These are phyloP conservation scores for Termitomyces sp. DNA, from an alignment of 768 basidiomycete genomes.

Conservation along the genomic window DNA sequence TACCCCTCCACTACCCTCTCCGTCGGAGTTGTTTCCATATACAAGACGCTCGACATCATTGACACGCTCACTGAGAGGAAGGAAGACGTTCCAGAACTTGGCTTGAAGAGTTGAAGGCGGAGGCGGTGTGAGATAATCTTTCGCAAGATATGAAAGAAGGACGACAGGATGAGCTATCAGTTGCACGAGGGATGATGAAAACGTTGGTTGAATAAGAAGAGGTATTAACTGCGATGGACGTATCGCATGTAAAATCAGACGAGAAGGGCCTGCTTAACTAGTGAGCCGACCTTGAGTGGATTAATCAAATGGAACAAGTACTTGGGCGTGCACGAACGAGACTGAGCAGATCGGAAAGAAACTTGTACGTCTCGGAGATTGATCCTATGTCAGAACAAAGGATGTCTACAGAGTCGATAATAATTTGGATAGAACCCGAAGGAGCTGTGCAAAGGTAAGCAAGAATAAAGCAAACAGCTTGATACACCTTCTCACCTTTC, in stretches of 20 bases:
- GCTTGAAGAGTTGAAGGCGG: constrained; percentile 54
- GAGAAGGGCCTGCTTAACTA: constrained; percentile 39
- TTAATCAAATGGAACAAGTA: constrained; percentile 19
- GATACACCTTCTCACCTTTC: constrained; percentile 25
- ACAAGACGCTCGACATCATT: constrained; percentile 57
- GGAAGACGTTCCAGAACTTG: constrained; percentile 80
- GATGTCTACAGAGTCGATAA: constrained; percentile 72
- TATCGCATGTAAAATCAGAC: constrained; percentile 54
- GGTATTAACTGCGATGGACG: constrained; percentile 44
- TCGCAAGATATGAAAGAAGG: constrained; percentile 63
- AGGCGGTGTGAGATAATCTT: constrained; percentile 66
- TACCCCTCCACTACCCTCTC: constrained; percentile 40
- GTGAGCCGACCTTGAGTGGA: constrained; percentile 1
- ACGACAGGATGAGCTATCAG: constrained; percentile 65
- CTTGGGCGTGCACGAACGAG: constrained; percentile 43
- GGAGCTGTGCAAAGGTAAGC: constrained; percentile 24
- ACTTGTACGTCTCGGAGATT: constrained; percentile 42
- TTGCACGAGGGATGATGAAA: constrained; percentile 61
- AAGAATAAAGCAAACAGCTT: constrained; percentile 9
- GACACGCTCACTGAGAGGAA: constrained; percentile 57
- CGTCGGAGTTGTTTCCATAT: constrained; percentile 38
- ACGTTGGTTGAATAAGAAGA: constrained; percentile 51
- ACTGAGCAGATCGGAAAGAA: constrained; percentile 42
- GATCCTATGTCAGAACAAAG: constrained; percentile 55
- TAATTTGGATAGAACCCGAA: constrained; percentile 47